Evolutionary conservation across 805 yeast genomes (phyloP), one percentile per base, ranked within the genome.

Genomic region (Ogataea haglerorum): DNA sequence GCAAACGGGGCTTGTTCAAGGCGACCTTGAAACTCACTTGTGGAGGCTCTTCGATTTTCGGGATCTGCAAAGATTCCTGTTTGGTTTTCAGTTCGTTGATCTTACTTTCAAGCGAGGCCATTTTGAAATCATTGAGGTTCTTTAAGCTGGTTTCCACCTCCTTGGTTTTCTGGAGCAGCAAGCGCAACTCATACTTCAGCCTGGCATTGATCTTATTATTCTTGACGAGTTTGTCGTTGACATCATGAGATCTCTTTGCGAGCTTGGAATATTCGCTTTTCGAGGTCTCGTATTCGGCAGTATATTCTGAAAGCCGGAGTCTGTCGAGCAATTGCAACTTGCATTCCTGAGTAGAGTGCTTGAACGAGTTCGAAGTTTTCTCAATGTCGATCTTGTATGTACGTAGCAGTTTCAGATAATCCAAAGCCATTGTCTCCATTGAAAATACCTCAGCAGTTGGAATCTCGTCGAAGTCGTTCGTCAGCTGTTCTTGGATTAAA

Each of bases 131-230:
- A 34, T 57, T 48, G 29, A 65, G 40, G n/a, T 63, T 58, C 33
- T 54, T 56, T 27, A 64, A 46, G 32, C 80, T 71, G 19, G 79
- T 80, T 50, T 81, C 85, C 6, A 83, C 81, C 51, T 85, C 93
- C 31, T 76, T 71, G 34, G 85, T 72, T 49, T 83, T 79, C 16
- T 75, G 72, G 23, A 72, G 72, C 22, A 85, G 58, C 30, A 80
- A 64, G 15, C 84, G 62, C 32, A 80, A 64, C 54, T 85, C 91
- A 57, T 85, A 85, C 49, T 78, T 76, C 36, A 85, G 57, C 46
- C 81, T 67, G 3, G 85, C 80, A 24, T 76, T 73, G 36, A 77
- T 61, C 7, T 80, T 73, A 36, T 73, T 75, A 13, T 80, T 63
- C 44, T 80, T 83, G 18, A 61, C 57, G 38, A 72, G 55, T 43